Evolutionary conservation across 2,329 filamentous ascomycete species (phyloP).

Genomic region (Trichophyton simii): DNA sequence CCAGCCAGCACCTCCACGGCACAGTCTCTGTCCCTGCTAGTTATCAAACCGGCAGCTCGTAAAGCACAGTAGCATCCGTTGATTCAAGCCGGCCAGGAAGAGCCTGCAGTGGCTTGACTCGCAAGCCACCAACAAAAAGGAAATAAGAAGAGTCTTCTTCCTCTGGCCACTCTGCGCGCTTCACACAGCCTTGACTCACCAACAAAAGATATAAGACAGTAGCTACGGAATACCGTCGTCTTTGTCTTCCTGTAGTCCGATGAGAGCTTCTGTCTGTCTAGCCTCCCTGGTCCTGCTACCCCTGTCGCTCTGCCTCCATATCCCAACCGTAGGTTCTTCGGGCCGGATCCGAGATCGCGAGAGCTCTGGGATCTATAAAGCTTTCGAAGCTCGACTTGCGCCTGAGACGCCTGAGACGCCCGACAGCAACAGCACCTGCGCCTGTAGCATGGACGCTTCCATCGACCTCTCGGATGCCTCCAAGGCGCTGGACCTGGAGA

Average conservation of each 20-base stretch:
- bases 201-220: too few species aligned
- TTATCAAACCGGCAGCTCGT: not conserved
- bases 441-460: constrained; percentile 63
- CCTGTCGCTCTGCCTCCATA: not conserved
- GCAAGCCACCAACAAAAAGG: too few species aligned
- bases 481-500: constrained; percentile 75
- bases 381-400: not conserved
- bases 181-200: too few species aligned
- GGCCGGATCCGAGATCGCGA: not conserved
- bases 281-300: not conserved
- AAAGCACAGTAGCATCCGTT: too few species aligned
- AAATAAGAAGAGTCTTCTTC: too few species aligned
- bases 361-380: not conserved
- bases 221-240: too few species aligned
- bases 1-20: too few species aligned
- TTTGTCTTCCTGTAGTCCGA: not conserved
- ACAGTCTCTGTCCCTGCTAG: not conserved
- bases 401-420: not conserved
- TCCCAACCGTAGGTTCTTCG: not conserved
- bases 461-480: constrained; percentile 77
- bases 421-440: not conserved
- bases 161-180: too few species aligned
- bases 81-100: too few species aligned
- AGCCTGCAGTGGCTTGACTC: too few species aligned
- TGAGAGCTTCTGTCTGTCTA: not conserved